Percentiles rank a stretch among this genome's conserved stretches.
These are phyloP conservation scores for Pseudonitzschia multiseries DNA, from an alignment of 108 stramenopile species.

Conservation along the genomic window DNA sequence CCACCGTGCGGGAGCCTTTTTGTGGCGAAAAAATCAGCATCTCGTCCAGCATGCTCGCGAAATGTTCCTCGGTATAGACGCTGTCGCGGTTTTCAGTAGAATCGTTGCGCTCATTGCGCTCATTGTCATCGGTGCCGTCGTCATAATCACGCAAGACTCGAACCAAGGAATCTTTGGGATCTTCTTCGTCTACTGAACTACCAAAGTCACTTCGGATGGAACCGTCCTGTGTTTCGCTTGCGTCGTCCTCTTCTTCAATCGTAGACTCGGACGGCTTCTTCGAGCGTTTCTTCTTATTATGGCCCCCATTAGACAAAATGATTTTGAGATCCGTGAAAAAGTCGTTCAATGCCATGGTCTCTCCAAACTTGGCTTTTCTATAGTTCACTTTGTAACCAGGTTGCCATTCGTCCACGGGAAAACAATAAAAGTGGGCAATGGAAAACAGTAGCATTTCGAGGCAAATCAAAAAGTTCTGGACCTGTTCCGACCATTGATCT, in stretches of 20 bases:
- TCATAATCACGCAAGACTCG: not conserved
- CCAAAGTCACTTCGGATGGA: conserved; percentile 5
- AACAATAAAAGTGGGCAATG: conserved; percentile 92
- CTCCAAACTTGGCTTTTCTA: conserved; percentile 71
- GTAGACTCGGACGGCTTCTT: conserved; percentile 21
- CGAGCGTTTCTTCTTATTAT: conserved; percentile 19
- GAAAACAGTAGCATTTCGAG: conserved; percentile 91
- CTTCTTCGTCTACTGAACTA: conserved; percentile 10
- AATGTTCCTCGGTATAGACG: conserved; percentile 10
- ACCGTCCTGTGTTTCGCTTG: conserved; percentile 21
- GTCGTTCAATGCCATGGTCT: conserved; percentile 82
- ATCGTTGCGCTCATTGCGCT: not conserved
- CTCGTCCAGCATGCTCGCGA: conserved; percentile 6
- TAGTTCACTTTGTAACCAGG: conserved; percentile 70
- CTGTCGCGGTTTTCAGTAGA: not conserved
- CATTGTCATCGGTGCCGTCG: conserved; percentile 15
- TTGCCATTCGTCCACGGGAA: conserved; percentile 92
- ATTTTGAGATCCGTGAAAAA: conserved; percentile 84
- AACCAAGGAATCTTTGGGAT: conserved; percentile 4
- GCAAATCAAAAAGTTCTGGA: conserved; percentile 93
- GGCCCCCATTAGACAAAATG: conserved; percentile 25
- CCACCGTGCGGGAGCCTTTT: no score
- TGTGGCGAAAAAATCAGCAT: conserved; percentile 12
- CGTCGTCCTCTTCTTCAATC: conserved; percentile 32
- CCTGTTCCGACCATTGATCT: conserved; percentile 71